Percentiles rank a stretch among this genome's conserved stretches.
Conservation (phyloP, 2,329 filamentous ascomycete genomes). For the Knoxdaviesia capensis region DNA sequence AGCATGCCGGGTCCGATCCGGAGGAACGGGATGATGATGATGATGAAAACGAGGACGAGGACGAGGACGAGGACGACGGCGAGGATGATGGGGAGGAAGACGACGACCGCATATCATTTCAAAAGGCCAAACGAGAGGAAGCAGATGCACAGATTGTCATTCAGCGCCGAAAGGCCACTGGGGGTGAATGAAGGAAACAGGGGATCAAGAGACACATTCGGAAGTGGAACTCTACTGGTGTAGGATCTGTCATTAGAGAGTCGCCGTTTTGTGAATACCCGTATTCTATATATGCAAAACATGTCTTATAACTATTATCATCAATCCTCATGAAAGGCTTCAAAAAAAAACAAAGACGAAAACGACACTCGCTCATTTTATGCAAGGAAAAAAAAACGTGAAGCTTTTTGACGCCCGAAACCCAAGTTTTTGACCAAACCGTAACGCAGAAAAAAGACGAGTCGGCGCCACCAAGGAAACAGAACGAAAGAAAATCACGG, state of each 20-base stretch:
- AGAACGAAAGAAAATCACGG: not conserved
- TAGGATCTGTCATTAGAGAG: too few species aligned
- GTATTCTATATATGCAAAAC: too few species aligned
- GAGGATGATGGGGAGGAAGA: not conserved
- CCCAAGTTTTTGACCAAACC: not conserved
- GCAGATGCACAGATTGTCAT: not conserved
- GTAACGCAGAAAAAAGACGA: not conserved
- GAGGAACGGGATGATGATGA: too few species aligned
- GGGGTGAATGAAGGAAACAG: too few species aligned
- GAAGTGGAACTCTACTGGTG: too few species aligned
- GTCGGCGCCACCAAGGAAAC: not conserved
- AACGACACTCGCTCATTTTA: not conserved
- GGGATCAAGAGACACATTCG: too few species aligned
- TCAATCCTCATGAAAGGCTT: too few species aligned
- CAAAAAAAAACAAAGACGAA: not conserved
- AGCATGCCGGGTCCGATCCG: too few species aligned
- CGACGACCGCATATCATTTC: slow-evolving; percentile 5
- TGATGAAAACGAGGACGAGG: too few species aligned
- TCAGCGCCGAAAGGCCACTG: not conserved
- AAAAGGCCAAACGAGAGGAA: not conserved
- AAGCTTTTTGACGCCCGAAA: not conserved
- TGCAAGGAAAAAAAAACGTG: not conserved
- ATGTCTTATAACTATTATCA: too few species aligned
- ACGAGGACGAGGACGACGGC: too few species aligned
- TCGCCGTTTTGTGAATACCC: too few species aligned